A percentile compares a stretch with the other conserved stretches of the same genome.
These are phyloP conservation scores for Fusarium domesticum DNA, from an alignment of 2,329 filamentous ascomycete genomes.

Conservation along the genomic window DNA sequence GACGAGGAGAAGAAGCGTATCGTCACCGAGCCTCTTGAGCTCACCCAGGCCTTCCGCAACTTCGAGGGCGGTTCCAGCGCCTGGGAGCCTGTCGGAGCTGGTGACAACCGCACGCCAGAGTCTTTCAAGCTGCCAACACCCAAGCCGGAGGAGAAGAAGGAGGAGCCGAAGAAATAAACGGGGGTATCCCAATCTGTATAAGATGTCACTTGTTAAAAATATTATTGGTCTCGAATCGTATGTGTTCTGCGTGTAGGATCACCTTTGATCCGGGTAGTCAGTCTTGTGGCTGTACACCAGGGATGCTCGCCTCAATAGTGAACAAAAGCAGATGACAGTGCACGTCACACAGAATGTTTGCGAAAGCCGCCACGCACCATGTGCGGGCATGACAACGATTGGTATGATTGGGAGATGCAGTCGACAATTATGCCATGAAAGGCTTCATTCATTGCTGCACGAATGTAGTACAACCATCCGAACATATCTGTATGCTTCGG, in stretches of 20 bases:
- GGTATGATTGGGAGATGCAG: slow-evolving; percentile 23
- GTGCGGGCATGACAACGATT: slow-evolving; percentile 20
- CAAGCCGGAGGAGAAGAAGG: slow-evolving; percentile 89
- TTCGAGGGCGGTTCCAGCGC: slow-evolving; percentile 84
- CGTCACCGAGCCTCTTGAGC: slow-evolving; percentile 93
- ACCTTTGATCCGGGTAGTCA: slow-evolving; percentile 6
- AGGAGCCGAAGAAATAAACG: slow-evolving; percentile 85
- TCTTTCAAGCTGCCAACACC: slow-evolving; percentile 91
- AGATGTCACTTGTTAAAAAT: slow-evolving; percentile 34
- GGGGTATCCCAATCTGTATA: slow-evolving; percentile 29
- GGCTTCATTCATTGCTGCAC: slow-evolving; percentile 3
- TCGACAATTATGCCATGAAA: slow-evolving; percentile 20
- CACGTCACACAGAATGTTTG: slow-evolving; percentile 17
- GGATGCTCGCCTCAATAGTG: slow-evolving; percentile 11
- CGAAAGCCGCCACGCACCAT: slow-evolving; percentile 8
- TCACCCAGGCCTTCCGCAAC: slow-evolving; percentile 98
- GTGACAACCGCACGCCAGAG: slow-evolving; percentile 76
- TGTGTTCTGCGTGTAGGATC: slow-evolving; percentile 2
- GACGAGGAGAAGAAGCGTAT: slow-evolving; percentile 99
- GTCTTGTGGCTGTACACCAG: slow-evolving; percentile 2
- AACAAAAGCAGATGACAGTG: slow-evolving; percentile 14
- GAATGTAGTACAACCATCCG: slow-evolving; percentile 12
- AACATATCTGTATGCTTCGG: slow-evolving; percentile 12
- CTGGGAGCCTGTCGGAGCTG: slow-evolving; percentile 65
- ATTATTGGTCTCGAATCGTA: slow-evolving; percentile 27